These are phyloP conservation scores for Naganishia cerealis DNA, from an alignment of 1,284 basidiomycete species.

Conservation along the genomic window DNA sequence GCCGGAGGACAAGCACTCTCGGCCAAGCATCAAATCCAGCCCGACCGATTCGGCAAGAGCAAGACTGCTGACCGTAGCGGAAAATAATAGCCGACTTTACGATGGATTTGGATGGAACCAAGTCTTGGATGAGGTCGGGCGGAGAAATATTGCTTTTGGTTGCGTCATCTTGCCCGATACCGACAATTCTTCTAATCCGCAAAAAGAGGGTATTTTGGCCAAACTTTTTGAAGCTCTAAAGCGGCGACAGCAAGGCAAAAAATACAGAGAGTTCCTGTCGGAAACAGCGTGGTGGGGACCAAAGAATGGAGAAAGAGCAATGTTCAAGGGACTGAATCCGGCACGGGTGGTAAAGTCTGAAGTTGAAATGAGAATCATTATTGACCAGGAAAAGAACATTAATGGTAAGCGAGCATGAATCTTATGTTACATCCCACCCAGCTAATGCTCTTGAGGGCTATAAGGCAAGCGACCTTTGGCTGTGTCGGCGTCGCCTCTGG, in stretches of 20 bases:
- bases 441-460: not conserved
- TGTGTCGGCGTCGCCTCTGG: constrained; percentile 26
- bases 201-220: constrained; percentile 1
- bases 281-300: constrained; percentile 16
- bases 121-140: constrained; percentile 10
- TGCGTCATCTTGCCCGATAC: constrained; percentile 1
- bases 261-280: not conserved
- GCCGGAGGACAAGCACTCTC: constrained; percentile 19
- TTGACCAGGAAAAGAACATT: constrained; percentile 27
- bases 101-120: constrained; percentile 27
- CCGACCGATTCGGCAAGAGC: not conserved
- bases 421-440: not conserved
- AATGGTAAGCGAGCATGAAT: constrained; percentile 17
- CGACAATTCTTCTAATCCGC: not conserved
- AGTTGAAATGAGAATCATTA: constrained; percentile 6
- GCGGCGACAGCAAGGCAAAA: constrained; percentile 14
- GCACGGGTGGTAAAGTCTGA: constrained; percentile 10
- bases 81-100: constrained; percentile 9
- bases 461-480: constrained; percentile 31
- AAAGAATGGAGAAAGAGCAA: constrained; percentile 14
- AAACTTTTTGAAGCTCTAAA: constrained; percentile 17
- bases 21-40: not conserved
- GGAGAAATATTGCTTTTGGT: constrained; percentile 16
- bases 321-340: constrained; percentile 21
- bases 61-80: constrained; percentile 2